A percentile compares a stretch with the other conserved stretches of the same genome.
These are phyloP conservation scores for Biscogniauxia marginata DNA, from an alignment of 2,329 filamentous ascomycete species.

Conservation along the genomic window DNA sequence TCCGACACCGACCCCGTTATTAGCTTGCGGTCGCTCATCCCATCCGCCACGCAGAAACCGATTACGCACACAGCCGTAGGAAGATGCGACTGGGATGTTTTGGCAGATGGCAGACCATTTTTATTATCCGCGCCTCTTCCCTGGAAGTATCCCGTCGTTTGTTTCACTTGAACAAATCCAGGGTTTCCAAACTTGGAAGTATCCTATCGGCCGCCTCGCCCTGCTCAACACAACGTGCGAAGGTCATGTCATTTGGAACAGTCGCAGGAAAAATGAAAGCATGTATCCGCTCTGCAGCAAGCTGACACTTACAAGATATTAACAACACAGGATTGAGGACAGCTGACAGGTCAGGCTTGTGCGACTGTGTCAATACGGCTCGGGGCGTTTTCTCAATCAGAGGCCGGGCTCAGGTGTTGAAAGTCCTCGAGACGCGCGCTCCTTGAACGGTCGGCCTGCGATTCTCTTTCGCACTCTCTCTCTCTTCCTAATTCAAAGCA, in stretches of 20 bases:
- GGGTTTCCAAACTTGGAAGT: background rate
- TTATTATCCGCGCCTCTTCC: too few relatives aligned
- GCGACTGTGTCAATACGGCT: slow-evolving; percentile 15
- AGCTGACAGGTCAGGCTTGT: slow-evolving; percentile 13
- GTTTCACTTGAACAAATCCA: background rate
- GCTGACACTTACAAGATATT: slow-evolving; percentile 24
- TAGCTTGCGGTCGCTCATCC: background rate
- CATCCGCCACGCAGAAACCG: background rate
- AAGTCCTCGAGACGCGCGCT: background rate
- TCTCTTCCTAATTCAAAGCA: too few relatives aligned
- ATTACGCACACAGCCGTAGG: background rate
- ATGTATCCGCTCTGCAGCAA: slow-evolving; percentile 5
- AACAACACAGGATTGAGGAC: slow-evolving; percentile 4
- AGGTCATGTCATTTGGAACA: background rate
- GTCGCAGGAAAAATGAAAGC: background rate
- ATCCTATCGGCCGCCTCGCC: background rate
- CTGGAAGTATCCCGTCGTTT: background rate
- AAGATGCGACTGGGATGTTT: too few relatives aligned
- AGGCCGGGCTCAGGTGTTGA: slow-evolving; percentile 7
- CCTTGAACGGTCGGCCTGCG: background rate
- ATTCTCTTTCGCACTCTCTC: background rate
- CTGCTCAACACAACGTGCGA: background rate
- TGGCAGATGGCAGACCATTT: background rate
- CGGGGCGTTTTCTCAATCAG: slow-evolving; percentile 12
- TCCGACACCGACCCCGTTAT: background rate